Evolutionary conservation across 2,329 filamentous ascomycete species (phyloP).

Genomic region (Waltergamsia citrina): DNA sequence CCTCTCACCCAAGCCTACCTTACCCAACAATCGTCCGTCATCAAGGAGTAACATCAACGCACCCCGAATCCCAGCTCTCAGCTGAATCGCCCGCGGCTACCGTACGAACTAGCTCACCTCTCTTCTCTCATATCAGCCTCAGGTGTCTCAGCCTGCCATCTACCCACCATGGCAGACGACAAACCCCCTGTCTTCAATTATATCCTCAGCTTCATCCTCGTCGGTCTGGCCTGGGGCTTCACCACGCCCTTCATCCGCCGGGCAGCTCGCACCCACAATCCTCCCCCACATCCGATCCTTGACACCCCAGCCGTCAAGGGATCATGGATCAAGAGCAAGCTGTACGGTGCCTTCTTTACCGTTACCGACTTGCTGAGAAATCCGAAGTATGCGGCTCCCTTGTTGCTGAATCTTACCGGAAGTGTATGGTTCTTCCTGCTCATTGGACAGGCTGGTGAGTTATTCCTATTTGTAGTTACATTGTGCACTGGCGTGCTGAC

Average conservation of each 20-base stretch:
- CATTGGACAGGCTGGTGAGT: constrained; percentile 82
- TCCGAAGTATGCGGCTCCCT: constrained; percentile 74
- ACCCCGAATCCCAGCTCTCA: too few relatives aligned
- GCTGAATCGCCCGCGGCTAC: too few relatives aligned
- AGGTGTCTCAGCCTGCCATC: too few relatives aligned
- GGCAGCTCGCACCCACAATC: constrained; percentile 68
- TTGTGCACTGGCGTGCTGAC: not conserved
- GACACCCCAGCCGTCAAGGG: constrained; percentile 37
- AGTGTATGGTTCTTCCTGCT: constrained; percentile 95
- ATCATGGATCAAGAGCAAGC: constrained; percentile 52
- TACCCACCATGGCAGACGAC: too few relatives aligned
- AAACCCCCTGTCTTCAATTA: constrained; percentile 63
- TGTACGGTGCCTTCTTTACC: constrained; percentile 60
- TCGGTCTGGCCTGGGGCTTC: constrained; percentile 87
- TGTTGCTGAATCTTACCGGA: constrained; percentile 82
- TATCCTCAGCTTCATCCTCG: constrained; percentile 79
- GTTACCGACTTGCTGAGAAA: constrained; percentile 71
- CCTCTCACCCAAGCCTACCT: too few relatives aligned
- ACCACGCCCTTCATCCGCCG: constrained; percentile 87
- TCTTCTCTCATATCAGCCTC: too few relatives aligned
- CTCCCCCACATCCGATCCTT: constrained; percentile 47
- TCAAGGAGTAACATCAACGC: too few relatives aligned
- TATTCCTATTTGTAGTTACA: not conserved
- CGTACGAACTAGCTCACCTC: too few relatives aligned
- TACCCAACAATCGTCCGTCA: too few relatives aligned